Base-by-base conservation (phyloP, 352 stramenopile species). In the Phytophthora vignae region DNA sequence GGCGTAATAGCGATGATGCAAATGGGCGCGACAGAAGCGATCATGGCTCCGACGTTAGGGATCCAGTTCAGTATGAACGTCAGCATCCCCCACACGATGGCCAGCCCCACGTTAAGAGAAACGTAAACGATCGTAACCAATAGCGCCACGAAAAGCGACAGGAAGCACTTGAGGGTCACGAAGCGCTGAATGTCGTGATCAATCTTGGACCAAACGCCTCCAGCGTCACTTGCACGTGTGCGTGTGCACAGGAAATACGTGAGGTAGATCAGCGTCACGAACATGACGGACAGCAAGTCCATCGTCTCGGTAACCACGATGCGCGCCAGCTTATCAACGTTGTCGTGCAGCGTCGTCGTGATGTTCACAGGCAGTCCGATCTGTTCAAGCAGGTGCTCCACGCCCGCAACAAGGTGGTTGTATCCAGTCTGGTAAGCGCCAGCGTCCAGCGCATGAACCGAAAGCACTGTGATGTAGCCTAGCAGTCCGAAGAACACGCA, bases 61-160 rank as follows among this genome's bases (percentile, higher is more conserved):
- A 96, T 96, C 90, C 90, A 96, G 55, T 96, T 96, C 33, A 96
- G 69, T 19, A 96, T 92, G 62, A 96, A 96, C 59, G 90, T 96
- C 55, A 96, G 77, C 67, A 96, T 95, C 55, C 90, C 90, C 90
- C 90, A 96, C 27, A 96, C 87, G 66, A 95, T 93, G 10, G 90
- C 88, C 22, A 96, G 77, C 0, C 90, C 90, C 54, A 96, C 90
- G 67, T 96, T 96, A 10, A 96, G 82, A 73, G 83, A 93, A n/a
- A 96, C 90, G 69, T 96, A 96, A 25, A 95, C 90, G 60, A 95
- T 92, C 42, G 90, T 96, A 58, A 96, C 90, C 55, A 96, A 78
- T 60, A 96, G 78, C 31, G 90, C 88, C 19, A 96, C 90, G 48
- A 96, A 95, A 36, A 96, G 84, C 48, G 88, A 95, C 21, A 96